Evolutionary conservation across 768 basidiomycete species (phyloP).

Genomic region (Russula sp.): DNA sequence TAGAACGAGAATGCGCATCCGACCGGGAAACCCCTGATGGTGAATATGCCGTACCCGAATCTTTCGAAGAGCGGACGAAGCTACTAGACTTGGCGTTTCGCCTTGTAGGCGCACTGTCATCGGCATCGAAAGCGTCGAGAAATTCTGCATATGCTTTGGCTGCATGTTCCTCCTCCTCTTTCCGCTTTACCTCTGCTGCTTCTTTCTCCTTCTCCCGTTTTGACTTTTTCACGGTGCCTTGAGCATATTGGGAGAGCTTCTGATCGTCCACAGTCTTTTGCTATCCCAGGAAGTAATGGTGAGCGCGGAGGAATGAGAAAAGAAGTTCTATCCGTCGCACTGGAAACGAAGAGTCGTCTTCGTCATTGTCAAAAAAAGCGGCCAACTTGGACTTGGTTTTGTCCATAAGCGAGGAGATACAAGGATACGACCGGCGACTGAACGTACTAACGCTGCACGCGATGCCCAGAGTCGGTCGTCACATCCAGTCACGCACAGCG

Average conservation of each 20-base stretch:
- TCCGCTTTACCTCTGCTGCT: slow-evolving; percentile 82
- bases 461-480: neutral
- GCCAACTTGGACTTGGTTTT: slow-evolving; percentile 62
- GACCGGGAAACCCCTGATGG: slow-evolving; percentile 27
- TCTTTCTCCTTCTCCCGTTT: slow-evolving; percentile 90
- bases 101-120: slow-evolving; percentile 39
- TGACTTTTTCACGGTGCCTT: slow-evolving; percentile 85
- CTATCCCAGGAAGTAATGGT: slow-evolving; percentile 51
- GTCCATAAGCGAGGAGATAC: slow-evolving; percentile 39
- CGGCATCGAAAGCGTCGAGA: slow-evolving; percentile 75
- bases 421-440: neutral
- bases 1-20: slow-evolving; percentile 28
- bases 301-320: slow-evolving; percentile 44
- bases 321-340: slow-evolving; percentile 81
- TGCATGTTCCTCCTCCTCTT: slow-evolving; percentile 74
- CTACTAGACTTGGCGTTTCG: slow-evolving; percentile 39
- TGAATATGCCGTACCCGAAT: slow-evolving; percentile 43
- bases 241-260: slow-evolving; percentile 78
- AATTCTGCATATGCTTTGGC: slow-evolving; percentile 80
- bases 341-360: slow-evolving; percentile 81
- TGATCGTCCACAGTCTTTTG: slow-evolving; percentile 80
- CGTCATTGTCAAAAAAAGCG: slow-evolving; percentile 79
- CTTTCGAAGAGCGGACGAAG: slow-evolving; percentile 51
- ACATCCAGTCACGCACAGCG: neutral
- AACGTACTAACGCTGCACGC: no score